Evolutionary conservation across 306 rosid species (phyloP), one percentile per base, ranked within the genome.

Genomic region (Boehmeria nivea): DNA sequence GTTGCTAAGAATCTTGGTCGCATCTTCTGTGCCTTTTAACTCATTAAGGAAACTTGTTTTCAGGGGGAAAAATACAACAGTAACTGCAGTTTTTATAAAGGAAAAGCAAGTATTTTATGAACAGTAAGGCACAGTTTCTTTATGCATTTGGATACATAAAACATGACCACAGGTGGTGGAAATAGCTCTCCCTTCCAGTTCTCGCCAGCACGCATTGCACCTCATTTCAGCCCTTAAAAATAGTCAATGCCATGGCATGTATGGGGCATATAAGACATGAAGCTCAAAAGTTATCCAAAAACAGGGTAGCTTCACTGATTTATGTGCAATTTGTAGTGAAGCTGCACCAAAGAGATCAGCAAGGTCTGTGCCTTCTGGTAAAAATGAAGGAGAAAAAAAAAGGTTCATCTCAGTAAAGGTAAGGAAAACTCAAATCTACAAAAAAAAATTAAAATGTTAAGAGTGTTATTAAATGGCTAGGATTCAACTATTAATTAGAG

Each of bases 181-280:
- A 74, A 93, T 51, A 16, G 95, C 96, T 72, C 83, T 71, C 66
- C 99, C 99, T 72, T 93, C 99, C 59, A 93, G 54, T 76, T 85
- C 99, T 57, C 94, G 77, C 99, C 99, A 93, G 68, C 99, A 93
- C 6, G 94, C 94, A 76, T 93, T 93, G 90, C 99, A 93, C 77
- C 95, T 87, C 99, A 93, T 93, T 77, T 83, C 69, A 76, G 69
- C 81, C 54, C 63, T 72, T 53, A 43, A 37, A 66, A 42, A 60
- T 15, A 56, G 66, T 59, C 76, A 79, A 66, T 61, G 60, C 24
- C 12, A 18, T 57, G 62, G 54, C 73, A 78, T 76, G 53, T 63
- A 61, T 55, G 66, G 52, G 52, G 76, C 44, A 68, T 28, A 54
- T 46, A 60, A 65, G 45, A 67, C 73, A 84, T 77, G 72, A 50